Evolutionary conservation across 2,329 filamentous ascomycete genomes (phyloP), one percentile per base, ranked within the genome.

Genomic region (Cordyceps pruinosa): DNA sequence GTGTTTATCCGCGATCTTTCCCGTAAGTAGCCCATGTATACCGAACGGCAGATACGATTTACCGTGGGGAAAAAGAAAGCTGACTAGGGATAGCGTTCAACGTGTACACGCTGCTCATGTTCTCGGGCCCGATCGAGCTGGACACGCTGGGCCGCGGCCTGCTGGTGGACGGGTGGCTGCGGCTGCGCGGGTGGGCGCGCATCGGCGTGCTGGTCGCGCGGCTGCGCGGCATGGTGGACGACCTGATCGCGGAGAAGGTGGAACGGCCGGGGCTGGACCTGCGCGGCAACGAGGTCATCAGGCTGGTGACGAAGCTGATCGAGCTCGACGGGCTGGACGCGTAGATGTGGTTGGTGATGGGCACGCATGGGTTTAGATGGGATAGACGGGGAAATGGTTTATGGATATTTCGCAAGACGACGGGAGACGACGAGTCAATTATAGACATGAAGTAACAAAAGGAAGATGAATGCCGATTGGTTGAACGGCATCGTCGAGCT

Each of bases 1-100:
- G 84, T 96, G 2, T 97, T 96, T 68, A 84, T 97, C 25, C 79
- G 93, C 23, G 93, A 97, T 66, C 73, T 97, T 47, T 97, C 93
- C 15, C 94, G 87, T 90, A 75, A 73, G 86, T 83, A 19, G 1
- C 37, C 4, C n/a, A n/a, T n/a, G 41, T 32, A 45, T 32, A 19
- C 37, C 42, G 15, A 47, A n/a, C 5, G 2, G 5, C 23, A 56
- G 41, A 49, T n/a, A 48, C 32, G 30, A 19, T 21, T 12, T 12
- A 46, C 70, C 68, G 10, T 19, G 21, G 8, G 19, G 21, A 6
- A 17, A 28, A 12, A 32, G 35, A 39, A 61, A 25, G 62, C 57
- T 44, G 5, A 12, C n/a, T n/a, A n/a, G 12, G 21, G 2, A 48
- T 19, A 3, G 84, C 94, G 1, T 93, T 97, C 71, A 97, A 96